These are phyloP conservation scores for Pseudopithomyces chartarum DNA, from an alignment of 2,329 filamentous ascomycete species.

Conservation along the genomic window DNA sequence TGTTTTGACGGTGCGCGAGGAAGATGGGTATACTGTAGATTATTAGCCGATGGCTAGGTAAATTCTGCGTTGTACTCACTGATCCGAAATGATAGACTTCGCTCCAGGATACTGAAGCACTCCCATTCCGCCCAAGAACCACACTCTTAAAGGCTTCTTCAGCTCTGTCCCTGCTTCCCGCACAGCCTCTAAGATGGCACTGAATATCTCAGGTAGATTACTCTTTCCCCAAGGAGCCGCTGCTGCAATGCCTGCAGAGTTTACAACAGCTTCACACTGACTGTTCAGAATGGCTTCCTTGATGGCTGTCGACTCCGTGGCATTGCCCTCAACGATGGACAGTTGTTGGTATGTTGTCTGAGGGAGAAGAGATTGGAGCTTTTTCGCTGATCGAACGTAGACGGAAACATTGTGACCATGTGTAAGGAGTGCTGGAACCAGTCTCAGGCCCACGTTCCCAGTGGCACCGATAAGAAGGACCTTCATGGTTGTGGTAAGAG, in stretches of 20 bases:
- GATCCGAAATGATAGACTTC: slow-evolving; percentile 32
- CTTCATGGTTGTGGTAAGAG: slow-evolving; percentile 38
- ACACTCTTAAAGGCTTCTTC: slow-evolving; percentile 42
- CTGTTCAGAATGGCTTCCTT: slow-evolving; percentile 43
- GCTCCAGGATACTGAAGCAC: slow-evolving; percentile 46
- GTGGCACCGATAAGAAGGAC: slow-evolving; percentile 49
- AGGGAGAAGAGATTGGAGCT: slow-evolving; percentile 45
- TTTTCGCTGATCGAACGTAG: slow-evolving; percentile 47
- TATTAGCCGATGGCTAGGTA: slow-evolving; percentile 14
- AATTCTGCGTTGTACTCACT: slow-evolving; percentile 38
- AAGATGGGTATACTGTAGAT: slow-evolving; percentile 40
- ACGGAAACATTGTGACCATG: slow-evolving; percentile 46
- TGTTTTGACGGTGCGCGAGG: slow-evolving; percentile 43
- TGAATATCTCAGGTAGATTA: slow-evolving; percentile 44
- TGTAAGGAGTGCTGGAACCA: slow-evolving; percentile 43
- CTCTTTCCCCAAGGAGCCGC: slow-evolving; percentile 45
- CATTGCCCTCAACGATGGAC: slow-evolving; percentile 46
- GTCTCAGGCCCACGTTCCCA: slow-evolving; percentile 46
- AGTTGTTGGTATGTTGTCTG: slow-evolving; percentile 35
- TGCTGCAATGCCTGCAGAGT: slow-evolving; percentile 47
- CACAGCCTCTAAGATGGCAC: slow-evolving; percentile 41
- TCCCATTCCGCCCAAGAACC: slow-evolving; percentile 46
- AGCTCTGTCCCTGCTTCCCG: slow-evolving; percentile 40
- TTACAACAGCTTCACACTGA: slow-evolving; percentile 48
- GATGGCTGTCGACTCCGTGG: slow-evolving; percentile 41